phyloP scores from a whole-genome alignment of 495 filamentous ascomycete species.

The Letharia columbiana region DNA sequence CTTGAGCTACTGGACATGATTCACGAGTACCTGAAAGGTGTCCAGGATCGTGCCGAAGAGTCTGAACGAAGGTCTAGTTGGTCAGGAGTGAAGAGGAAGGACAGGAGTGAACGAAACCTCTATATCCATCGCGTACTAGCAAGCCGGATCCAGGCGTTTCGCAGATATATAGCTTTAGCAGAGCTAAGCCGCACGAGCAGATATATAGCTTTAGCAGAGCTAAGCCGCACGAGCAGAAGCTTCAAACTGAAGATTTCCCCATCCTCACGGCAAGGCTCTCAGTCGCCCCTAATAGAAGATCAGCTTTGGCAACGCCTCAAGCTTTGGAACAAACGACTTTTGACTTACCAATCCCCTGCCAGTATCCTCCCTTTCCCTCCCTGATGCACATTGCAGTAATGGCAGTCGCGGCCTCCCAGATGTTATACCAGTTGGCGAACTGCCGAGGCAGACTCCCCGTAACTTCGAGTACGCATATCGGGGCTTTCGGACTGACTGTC shows the following conservation, averaged over 20 bases:
- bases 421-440: not conserved
- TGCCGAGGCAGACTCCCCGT: not conserved
- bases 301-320: not conserved
- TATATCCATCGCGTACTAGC: too few species aligned
- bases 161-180: too few species aligned
- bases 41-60: too few species aligned
- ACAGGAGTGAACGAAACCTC: too few species aligned
- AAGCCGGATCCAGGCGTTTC: too few species aligned
- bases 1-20: too few species aligned
- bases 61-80: too few species aligned
- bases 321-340: not conserved
- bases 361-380: not conserved
- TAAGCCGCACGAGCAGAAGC: too few species aligned
- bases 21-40: too few species aligned
- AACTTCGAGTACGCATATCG: not conserved
- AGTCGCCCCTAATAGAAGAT: not conserved
- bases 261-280: not conserved
- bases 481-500: not conserved
- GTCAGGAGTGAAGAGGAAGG: too few species aligned
- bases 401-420: constrained; percentile 1
- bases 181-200: too few species aligned
- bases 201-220: not conserved
- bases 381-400: not conserved
- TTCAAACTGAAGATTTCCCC: not conserved
- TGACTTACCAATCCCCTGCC: not conserved